Percentiles rank a stretch among this genome's conserved stretches.
phyloP scores from a whole-genome alignment of 2,329 filamentous ascomycete genomes.

The Simplicillium sp. region DNA sequence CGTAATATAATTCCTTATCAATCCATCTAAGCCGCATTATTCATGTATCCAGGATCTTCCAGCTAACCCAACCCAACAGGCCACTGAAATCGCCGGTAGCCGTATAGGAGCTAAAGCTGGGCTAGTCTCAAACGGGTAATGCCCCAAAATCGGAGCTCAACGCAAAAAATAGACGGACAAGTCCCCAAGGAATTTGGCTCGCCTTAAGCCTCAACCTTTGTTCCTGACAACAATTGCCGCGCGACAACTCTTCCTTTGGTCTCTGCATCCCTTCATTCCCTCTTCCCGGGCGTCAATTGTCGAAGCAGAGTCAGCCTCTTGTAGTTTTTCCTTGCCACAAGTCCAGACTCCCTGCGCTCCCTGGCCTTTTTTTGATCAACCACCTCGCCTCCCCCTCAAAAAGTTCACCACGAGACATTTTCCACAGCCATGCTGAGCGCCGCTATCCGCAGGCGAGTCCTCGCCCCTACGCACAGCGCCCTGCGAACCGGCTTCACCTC shows the following conservation, averaged over 20 bases:
- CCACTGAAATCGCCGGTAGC: conserved; percentile 5
- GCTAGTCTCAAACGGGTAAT: conserved; percentile 5
- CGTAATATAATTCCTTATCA: no score
- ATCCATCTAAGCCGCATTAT: no score
- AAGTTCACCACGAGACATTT: conserved; percentile 7
- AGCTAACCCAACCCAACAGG: not conserved
- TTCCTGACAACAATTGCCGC: conserved; percentile 7
- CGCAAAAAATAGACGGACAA: conserved; percentile 7
- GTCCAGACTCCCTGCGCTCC: no score
- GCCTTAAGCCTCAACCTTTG: conserved; percentile 3
- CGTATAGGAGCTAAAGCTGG: conserved; percentile 1
- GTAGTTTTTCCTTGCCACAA: not conserved
- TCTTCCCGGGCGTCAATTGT: conserved; percentile 5
- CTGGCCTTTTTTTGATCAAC: no score
- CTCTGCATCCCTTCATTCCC: conserved; percentile 1
- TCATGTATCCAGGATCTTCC: no score
- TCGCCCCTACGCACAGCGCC: conserved; percentile 39
- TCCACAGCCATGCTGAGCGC: conserved; percentile 46
- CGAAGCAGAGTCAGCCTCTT: conserved; percentile 1
- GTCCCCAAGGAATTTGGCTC: conserved; percentile 7
- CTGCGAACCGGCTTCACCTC: conserved; percentile 42
- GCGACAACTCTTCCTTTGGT: conserved; percentile 3
- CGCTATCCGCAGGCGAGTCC: conserved; percentile 52
- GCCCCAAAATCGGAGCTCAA: conserved; percentile 7
- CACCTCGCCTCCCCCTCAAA: not conserved